These are phyloP conservation scores for Candida sphagnicola DNA, from an alignment of 805 yeast genomes.

Conservation along the genomic window DNA sequence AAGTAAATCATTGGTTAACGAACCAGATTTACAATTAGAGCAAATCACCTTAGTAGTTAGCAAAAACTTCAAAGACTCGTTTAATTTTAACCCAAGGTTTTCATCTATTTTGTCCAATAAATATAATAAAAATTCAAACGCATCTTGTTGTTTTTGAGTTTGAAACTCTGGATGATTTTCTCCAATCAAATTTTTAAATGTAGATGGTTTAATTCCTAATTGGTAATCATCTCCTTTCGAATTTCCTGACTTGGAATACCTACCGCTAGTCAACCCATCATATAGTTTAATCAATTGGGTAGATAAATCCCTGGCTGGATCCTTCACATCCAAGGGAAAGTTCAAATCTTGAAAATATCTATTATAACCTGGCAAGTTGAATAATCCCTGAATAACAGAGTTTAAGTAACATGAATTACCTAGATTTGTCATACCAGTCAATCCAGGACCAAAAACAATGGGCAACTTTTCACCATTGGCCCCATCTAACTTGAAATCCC, in stretches of 20 bases:
- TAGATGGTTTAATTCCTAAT: slow-evolving; percentile 69
- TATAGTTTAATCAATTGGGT: slow-evolving; percentile 76
- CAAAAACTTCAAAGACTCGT: slow-evolving; percentile 59
- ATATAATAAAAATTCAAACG: slow-evolving; percentile 80
- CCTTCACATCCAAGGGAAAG: slow-evolving; percentile 23
- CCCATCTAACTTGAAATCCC: slow-evolving; percentile 85
- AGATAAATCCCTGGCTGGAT: slow-evolving; percentile 63
- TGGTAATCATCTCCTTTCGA: slow-evolving; percentile 52
- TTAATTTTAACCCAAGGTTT: slow-evolving; percentile 41
- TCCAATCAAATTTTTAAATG: slow-evolving; percentile 76
- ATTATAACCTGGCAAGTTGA: slow-evolving; percentile 37
- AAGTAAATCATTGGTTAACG: slow-evolving; percentile 49
- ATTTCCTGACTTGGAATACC: slow-evolving; percentile 59
- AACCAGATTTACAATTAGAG: slow-evolving; percentile 55
- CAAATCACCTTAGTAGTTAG: slow-evolving; percentile 62
- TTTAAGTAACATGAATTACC: slow-evolving; percentile 93
- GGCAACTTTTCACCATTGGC: slow-evolving; percentile 60
- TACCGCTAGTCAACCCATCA: slow-evolving; percentile 74
- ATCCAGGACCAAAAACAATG: slow-evolving; percentile 69
- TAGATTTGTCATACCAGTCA: slow-evolving; percentile 82
- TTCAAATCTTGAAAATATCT: slow-evolving; percentile 35
- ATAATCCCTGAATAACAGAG: slow-evolving; percentile 72
- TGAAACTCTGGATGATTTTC: slow-evolving; percentile 76
- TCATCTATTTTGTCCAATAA: slow-evolving; percentile 60
- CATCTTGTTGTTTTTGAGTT: slow-evolving; percentile 91